These are phyloP conservation scores for Dendrobium officinale DNA, from an alignment of 106 monocot genomes.

Conservation along the genomic window DNA sequence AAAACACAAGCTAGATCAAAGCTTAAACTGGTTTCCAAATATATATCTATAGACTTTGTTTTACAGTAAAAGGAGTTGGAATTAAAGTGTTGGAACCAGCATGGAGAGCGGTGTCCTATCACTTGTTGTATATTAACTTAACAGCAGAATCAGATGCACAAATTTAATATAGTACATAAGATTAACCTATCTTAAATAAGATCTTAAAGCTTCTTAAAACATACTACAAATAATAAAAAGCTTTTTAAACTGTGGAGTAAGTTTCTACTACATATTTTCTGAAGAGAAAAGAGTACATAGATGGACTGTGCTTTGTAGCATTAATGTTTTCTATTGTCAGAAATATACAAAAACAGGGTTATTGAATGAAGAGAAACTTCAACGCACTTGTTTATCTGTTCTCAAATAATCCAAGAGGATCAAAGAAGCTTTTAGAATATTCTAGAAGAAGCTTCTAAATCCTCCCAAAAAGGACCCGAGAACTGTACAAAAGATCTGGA, in stretches of 20 bases:
- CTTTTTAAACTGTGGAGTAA: not conserved
- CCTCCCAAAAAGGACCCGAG: too few relatives aligned
- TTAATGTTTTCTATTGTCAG: not conserved
- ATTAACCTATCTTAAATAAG: not conserved
- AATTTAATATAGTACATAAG: not conserved
- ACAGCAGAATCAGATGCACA: not conserved
- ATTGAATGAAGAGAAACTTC: not conserved
- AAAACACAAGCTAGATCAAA: not conserved
- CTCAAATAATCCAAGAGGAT: not conserved
- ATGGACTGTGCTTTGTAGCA: not conserved
- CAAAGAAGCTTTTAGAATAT: too few relatives aligned
- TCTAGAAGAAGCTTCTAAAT: too few relatives aligned
- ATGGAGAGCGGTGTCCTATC: not conserved
- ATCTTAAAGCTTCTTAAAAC: not conserved
- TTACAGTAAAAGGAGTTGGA: not conserved
- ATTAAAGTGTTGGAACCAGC: not conserved
- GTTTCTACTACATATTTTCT: not conserved
- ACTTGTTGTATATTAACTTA: not conserved
- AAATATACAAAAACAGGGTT: not conserved
- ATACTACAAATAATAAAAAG: not conserved
- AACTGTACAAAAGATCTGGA: too few relatives aligned
- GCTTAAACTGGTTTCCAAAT: not conserved
- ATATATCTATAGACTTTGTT: not conserved
- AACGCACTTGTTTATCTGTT: not conserved
- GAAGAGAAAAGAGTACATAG: not conserved